Percentiles rank a stretch among this genome's conserved stretches.
Conservation (phyloP, 192 early-diverging fungal species). For the Cladochytrium replicatum region DNA sequence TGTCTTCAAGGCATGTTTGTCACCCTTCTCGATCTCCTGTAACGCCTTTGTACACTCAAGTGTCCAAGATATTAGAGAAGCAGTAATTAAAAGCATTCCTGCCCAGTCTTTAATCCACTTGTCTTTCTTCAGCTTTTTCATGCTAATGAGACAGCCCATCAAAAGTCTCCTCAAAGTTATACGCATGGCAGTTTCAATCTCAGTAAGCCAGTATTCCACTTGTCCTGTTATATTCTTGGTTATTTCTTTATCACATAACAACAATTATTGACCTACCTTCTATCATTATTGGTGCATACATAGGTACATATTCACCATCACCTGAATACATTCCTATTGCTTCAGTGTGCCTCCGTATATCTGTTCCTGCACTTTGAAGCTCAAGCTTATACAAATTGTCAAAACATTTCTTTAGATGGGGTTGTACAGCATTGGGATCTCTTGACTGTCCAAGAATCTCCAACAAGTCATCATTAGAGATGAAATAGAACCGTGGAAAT, state of each 20-base stretch:
- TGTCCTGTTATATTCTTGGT: slow-evolving; percentile 17
- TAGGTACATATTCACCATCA: slow-evolving; percentile 53
- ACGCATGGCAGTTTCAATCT: slow-evolving; percentile 43
- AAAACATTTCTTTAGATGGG: slow-evolving; percentile 53
- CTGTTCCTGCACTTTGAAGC: slow-evolving; percentile 33
- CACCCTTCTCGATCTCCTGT: slow-evolving; percentile 47
- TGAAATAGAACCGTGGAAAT: slow-evolving; percentile 52
- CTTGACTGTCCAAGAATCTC: slow-evolving; percentile 51
- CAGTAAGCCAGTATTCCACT: slow-evolving; percentile 44
- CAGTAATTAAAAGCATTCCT: slow-evolving; percentile 44
- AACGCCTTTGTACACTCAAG: slow-evolving; percentile 47
- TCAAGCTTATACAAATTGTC: slow-evolving; percentile 48
- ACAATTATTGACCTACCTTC: slow-evolving; percentile 23
- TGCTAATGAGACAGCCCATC: slow-evolving; percentile 30
- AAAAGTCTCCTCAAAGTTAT: slow-evolving; percentile 40
- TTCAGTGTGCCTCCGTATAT: slow-evolving; percentile 41
- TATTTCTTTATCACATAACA: slow-evolving; percentile 5
- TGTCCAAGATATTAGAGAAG: slow-evolving; percentile 48
- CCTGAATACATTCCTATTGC: slow-evolving; percentile 51
- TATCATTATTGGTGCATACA: slow-evolving; percentile 34
- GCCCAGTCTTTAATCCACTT: slow-evolving; percentile 58
- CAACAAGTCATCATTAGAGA: slow-evolving; percentile 50
- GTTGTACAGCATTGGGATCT: slow-evolving; percentile 49
- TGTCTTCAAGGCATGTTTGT: slow-evolving; percentile 42
- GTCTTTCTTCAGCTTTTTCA: slow-evolving; percentile 51